Base-by-base conservation (phyloP, 371 early-diverging fungal species). In the Mucor piriformis region DNA sequence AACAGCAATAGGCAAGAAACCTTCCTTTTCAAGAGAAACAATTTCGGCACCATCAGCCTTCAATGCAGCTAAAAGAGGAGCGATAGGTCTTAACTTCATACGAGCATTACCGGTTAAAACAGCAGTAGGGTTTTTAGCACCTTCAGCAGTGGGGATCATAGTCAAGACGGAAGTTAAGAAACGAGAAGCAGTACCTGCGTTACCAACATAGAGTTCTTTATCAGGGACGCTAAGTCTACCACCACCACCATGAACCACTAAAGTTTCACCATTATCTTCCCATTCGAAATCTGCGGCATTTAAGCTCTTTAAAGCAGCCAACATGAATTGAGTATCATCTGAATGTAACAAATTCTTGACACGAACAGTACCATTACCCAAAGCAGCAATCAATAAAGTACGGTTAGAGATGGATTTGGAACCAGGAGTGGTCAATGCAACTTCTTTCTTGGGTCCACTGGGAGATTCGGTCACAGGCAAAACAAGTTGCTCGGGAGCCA, bases 391-490 rank as follows among this genome's bases (percentile, higher is more conserved):
- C 27, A 95, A 82, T 50, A 98, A 75, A 10, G 94, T 97, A 54
- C 98, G 90, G 83, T 98, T 98, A 18, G 97, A 96, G 44, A 98
- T 92, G 32, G 97, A 96, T 75, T 98, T 98, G 46, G 95, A 95
- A 0, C 97, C 97, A 2, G 97, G 97, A 6, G 94, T 95, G 12
- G 88, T 84, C 20, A 97, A 76, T 1, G 75, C 67, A 13, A 89
- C 77, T 13, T 76, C 66, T 21, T 73, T 70, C 43, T 73, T 76
- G 18, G 70, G 66, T 3, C 73, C 73, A n/a, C 16, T 50, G 13
- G 81, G 76, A 2, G 80, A 76, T 33, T 79, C 79, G 34, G 85
- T 83, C 4, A 80, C 74, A 29, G 83, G 85, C n/a, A 79, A 66
- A n/a, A 96, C 90, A 3, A 81, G 76, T 24, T 93, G 86, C 7